Percentiles rank a stretch among this genome's conserved stretches.
Evolutionary conservation across 495 filamentous ascomycete species (phyloP).

Genomic region (Thermothielavioides terrestris): DNA sequence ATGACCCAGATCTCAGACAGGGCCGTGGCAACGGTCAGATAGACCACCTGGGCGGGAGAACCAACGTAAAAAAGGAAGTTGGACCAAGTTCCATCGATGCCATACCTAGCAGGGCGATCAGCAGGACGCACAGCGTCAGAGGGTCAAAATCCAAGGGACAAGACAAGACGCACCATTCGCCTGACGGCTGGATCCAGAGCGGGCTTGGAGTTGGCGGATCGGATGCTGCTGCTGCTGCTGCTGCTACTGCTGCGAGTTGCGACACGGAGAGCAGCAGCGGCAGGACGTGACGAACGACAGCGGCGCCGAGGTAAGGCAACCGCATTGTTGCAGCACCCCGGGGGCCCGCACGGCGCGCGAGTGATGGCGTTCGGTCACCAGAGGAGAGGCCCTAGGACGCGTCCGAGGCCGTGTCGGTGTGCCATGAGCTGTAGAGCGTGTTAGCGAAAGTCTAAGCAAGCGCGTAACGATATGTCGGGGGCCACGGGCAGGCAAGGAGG

Average conservation of each 20-base stretch:
- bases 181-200: constrained; percentile 37
- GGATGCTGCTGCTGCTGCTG: constrained; percentile 14
- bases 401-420: constrained; percentile 20
- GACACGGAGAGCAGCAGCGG: constrained; percentile 31
- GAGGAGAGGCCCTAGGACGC: constrained; percentile 24
- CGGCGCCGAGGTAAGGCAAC: constrained; percentile 24
- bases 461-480: too few relatives aligned
- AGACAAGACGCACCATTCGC: constrained; percentile 32
- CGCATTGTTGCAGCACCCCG: constrained; percentile 30
- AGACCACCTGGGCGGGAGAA: constrained; percentile 46
- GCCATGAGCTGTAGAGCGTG: constrained; percentile 24
- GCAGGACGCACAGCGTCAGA: constrained; percentile 6
- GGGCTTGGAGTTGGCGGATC: constrained; percentile 12
- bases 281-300: constrained; percentile 32
- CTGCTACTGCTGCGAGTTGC: constrained; percentile 24
- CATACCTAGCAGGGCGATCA: constrained; percentile 34
- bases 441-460: constrained; percentile 3
- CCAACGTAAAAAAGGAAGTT: constrained; percentile 48
- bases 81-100: constrained; percentile 46
- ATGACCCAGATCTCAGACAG: constrained; percentile 52
- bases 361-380: constrained; percentile 19
- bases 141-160: neutral
- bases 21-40: constrained; percentile 49
- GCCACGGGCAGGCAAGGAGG: neutral
- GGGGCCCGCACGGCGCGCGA: constrained; percentile 9